Base-by-base conservation (phyloP, 257 asterid genomes). In the Leonotis leonurus region DNA sequence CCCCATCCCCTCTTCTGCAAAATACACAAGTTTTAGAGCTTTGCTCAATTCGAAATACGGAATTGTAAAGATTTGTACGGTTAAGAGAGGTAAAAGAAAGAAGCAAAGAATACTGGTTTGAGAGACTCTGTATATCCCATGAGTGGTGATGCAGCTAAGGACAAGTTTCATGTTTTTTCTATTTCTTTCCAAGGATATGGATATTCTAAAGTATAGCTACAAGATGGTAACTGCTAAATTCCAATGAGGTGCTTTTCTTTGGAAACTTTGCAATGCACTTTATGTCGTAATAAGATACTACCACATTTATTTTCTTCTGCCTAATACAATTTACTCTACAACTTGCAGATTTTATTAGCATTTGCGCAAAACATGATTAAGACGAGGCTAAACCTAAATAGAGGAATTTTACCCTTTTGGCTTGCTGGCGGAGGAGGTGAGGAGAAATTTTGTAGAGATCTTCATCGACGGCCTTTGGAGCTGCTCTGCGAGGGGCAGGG, bases 381-480 rank as follows among this genome's bases (percentile, higher is more conserved):
- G n/a, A n/a, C n/a, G n/a, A n/a, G n/a, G n/a, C n/a, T n/a, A n/a
- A n/a, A n/a, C n/a, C n/a, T n/a, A n/a, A n/a, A n/a, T n/a, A n/a
- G n/a, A n/a, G n/a, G n/a, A 21, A 20, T 21, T 9, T 3, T 51
- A 88, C 97, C 78, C 70, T 76, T 78, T 73, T 81, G 77, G 75
- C 22, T 16, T 70, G 86, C 36, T 83, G 75, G 14, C 77, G 80
- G 77, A 86, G 89, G 41, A 89, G 76, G 1, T 73, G 75, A 27
- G 97, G 97, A 0, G 97, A 89, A 17, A 89, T 89, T 79, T 81
- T 86, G 85, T 89, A 89, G 25, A 89, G 55, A 68, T 89, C 97
- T 69, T 89, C 97, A 72, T 89, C 97, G 12, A 89, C 95, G 12
- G 95, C 89, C 70, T 86, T 89, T 0, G 83, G 71, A 14, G 82